These are phyloP conservation scores for Phytophthora podocarpi DNA, from an alignment of 352 stramenopile species.

Conservation along the genomic window DNA sequence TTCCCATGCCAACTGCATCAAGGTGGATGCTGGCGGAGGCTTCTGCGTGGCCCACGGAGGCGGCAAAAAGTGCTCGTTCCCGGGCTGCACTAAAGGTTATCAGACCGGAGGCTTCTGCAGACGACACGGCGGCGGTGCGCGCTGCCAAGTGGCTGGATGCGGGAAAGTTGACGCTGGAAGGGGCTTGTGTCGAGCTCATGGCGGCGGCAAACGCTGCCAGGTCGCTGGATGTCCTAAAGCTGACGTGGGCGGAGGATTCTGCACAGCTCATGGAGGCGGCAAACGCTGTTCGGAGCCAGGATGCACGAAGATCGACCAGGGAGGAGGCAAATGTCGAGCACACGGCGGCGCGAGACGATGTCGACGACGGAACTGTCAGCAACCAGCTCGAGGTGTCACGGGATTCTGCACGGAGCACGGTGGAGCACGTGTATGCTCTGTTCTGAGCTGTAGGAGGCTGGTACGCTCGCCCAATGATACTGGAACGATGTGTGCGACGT, in stretches of 20 bases:
- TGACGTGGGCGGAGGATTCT: constrained; percentile 84
- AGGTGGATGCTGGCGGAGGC: constrained; percentile 80
- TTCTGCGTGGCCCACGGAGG: constrained; percentile 86
- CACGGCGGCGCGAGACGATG: constrained; percentile 79
- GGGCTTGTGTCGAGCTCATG: constrained; percentile 75
- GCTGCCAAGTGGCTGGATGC: constrained; percentile 74
- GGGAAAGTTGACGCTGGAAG: constrained; percentile 80
- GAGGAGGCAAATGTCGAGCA: constrained; percentile 77
- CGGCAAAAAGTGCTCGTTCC: constrained; percentile 80
- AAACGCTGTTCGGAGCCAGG: constrained; percentile 67
- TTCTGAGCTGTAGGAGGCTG: constrained; percentile 65
- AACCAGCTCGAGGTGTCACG: constrained; percentile 57
- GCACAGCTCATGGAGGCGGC: constrained; percentile 79
- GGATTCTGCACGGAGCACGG: constrained; percentile 76
- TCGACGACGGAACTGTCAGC: constrained; percentile 49
- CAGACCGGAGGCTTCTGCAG: constrained; percentile 82
- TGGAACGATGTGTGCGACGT: constrained; percentile 48
- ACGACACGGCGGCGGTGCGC: constrained; percentile 74
- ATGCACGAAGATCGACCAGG: constrained; percentile 85
- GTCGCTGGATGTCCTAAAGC: constrained; percentile 60
- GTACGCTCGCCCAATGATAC: constrained; percentile 43
- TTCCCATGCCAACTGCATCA: constrained; percentile 53
- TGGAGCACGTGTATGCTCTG: constrained; percentile 58
- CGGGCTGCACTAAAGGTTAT: constrained; percentile 76
- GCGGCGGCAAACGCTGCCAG: constrained; percentile 77